phyloP scores from a whole-genome alignment of 148 eudicot genomes.

The Drosera capensis region DNA sequence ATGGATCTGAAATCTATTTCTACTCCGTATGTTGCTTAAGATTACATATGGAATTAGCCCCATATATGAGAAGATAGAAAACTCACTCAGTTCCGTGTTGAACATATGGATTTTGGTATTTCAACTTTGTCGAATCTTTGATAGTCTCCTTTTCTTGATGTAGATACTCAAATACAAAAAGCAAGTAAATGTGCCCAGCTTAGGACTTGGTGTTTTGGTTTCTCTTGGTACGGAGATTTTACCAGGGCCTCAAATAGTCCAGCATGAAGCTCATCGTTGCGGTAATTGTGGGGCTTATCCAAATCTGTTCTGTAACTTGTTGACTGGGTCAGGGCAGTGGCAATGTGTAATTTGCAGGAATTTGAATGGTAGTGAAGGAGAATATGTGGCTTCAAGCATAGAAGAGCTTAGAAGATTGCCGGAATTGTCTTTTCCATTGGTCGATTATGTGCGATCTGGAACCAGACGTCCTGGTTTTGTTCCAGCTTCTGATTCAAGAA shows the following conservation, averaged over 20 bases:
- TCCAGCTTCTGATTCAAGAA: slow-evolving; percentile 79
- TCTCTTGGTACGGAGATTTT: slow-evolving; percentile 71
- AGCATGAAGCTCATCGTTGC: slow-evolving; percentile 44
- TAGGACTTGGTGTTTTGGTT: slow-evolving; percentile 79
- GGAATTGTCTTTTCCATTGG: slow-evolving; percentile 57
- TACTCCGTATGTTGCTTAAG: no score
- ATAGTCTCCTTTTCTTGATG: not conserved
- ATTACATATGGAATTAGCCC: not conserved
- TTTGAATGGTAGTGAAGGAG: slow-evolving; percentile 79
- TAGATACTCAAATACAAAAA: slow-evolving; percentile 84
- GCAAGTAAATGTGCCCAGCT: slow-evolving; percentile 57
- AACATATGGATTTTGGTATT: not conserved
- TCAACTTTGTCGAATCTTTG: not conserved
- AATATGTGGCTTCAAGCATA: slow-evolving; percentile 67
- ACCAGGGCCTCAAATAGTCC: slow-evolving; percentile 63
- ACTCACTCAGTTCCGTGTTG: not conserved
- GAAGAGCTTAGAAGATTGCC: slow-evolving; percentile 70
- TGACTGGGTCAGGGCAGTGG: slow-evolving; percentile 90
- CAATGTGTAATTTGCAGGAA: slow-evolving; percentile 73
- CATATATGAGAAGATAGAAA: not conserved
- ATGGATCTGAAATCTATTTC: no score
- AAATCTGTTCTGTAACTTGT: slow-evolving; percentile 68
- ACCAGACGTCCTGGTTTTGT: slow-evolving; percentile 62
- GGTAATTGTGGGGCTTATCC: slow-evolving; percentile 58
- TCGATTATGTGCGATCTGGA: slow-evolving; percentile 69